Evolutionary conservation across 148 eudicot species (phyloP), one percentile per base, ranked within the genome.

Genomic region (Polygonum maritimum): DNA sequence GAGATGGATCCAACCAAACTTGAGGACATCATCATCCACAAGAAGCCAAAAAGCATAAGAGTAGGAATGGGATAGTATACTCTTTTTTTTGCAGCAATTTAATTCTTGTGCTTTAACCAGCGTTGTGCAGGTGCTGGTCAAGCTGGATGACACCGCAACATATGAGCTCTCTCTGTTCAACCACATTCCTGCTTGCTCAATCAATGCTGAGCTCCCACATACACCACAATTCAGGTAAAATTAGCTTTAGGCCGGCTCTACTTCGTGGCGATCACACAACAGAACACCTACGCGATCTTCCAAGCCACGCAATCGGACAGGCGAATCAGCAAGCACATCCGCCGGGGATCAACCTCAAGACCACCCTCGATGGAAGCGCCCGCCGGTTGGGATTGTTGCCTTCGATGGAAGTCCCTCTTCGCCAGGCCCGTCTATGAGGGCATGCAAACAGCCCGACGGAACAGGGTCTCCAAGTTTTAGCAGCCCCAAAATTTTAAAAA

Each of bases 211-310:
- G 62, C 89, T 94, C 74, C 80, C 86, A 39, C 84, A 87, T 76
- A 92, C 97, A 1, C 63, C 78, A 55, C 98, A 94, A 74, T 94
- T 94, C 89, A 90, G 96, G 97, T 92, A 87, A 19, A 31, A 26
- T 26, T 33, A 62, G 19, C 19, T 7, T n/a, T 54, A 15, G 2
- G 15, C 55, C 55, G 90, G 21, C 52, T 89, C 18, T 89, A 85
- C 80, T 81, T 74, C 52, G 80, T 88, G 16, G 81, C 87, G 1
- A 49, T 85, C 75, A 78, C 76, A 39, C 89, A 81, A 76, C 82
- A 80, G 80, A 78, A 83, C 69, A 86, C 85, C 26, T 88, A 81
- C 54, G 83, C 79, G 0, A 83, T 87, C 73, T 87, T 91, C 76
- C 97, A 92, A 83, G 95, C 96, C 52, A 81, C 88, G 12, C 98